Base-by-base conservation (phyloP, 768 basidiomycete species). In the Austroboletus eburneus region DNA sequence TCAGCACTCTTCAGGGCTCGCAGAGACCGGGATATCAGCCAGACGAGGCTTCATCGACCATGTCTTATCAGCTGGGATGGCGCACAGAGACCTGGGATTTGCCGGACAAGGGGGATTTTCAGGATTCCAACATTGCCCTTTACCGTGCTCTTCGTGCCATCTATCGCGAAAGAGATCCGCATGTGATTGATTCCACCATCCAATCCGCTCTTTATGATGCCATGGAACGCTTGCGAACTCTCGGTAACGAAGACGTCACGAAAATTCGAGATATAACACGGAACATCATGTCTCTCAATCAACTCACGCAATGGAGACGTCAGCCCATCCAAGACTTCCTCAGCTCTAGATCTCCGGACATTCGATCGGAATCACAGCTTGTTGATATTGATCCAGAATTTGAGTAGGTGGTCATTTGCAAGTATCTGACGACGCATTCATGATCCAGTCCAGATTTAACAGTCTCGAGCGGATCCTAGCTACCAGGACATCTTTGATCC, bases 81-180 rank as follows among this genome's bases (percentile, higher is more conserved):
- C 77, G 94, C 38, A 95, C 93, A 0, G 90, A 87, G 50, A 85
- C 83, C 2, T 99, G 96, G 96, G 94, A 98, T 65, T 70, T 99
- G 21, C 94, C 94, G 1, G 79, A 87, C 40, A 71, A 72, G 0
- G 52, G 67, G 9, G 65, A 66, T 2, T 65, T 72, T 43, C 67
- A 68, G 20, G 70, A 70, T 22, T 64, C 80, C 9, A 80, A 79
- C 20, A 73, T 77, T 13, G 68, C 83, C 2, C 69, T 97, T 4
- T 99, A 95, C 64, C 72, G 76, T 25, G 83, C 89, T 4, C 72
- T 99, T 27, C 80, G 87, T 34, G 82, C 91, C 1, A 69, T 91
- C n/a, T 81, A 94, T 54, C 79, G 88, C 5, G 90, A 91, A 59
- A 77, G 89, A 33, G 80, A 85, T 57, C 58, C 67, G 0, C 59